Base-by-base conservation (phyloP, 352 stramenopile genomes). In the Aphanomyces euteiches region DNA sequence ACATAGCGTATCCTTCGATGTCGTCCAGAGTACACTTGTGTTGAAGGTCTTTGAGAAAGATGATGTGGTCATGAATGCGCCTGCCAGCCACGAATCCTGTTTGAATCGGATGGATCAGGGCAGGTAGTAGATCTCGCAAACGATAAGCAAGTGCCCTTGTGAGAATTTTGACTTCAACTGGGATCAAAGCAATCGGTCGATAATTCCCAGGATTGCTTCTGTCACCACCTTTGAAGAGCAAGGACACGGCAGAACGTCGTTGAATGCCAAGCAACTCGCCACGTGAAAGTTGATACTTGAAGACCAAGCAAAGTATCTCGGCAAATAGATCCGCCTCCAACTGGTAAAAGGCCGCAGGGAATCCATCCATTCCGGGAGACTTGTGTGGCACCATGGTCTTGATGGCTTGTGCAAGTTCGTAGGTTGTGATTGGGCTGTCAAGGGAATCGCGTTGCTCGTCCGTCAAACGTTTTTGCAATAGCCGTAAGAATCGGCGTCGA, bases 141-240 rank as follows among this genome's bases (percentile, higher is more conserved):
- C 10, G 10, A 50, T n/a, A 50, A 50, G 43, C 10, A 50, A 50
- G 43, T 12, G 67, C 39, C 40, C 73, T 54, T 3, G 75, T 72
- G 13, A 73, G 56, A 38, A 73, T 48, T 59, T 77, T 76, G 3
- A 73, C 64, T 21, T 77, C 73, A 19, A 78, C 75, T 17, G 64
- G 64, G 65, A 80, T 72, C n/a, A 80, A 67, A 13, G 75, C 48
- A 28, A 76, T 74, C 6, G 73, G 72, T 12, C 65, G 64, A 50
- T 72, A 78, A 56, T 78, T 79, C 15, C 60, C 59, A 0, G 71
- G 72, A 0, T 69, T 56, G 0, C 19, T 43, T 3, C 71, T 54
- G 3, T 56, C 57, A 1, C 75, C 64, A 10, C 63, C 64, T 56
- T 77, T 76, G 66, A 72, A 64, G 4, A 80, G 56, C 19, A 60